A percentile compares a stretch with the other conserved stretches of the same genome.
phyloP scores from a whole-genome alignment of 345 rosid genomes.

The Theobroma cacao region DNA sequence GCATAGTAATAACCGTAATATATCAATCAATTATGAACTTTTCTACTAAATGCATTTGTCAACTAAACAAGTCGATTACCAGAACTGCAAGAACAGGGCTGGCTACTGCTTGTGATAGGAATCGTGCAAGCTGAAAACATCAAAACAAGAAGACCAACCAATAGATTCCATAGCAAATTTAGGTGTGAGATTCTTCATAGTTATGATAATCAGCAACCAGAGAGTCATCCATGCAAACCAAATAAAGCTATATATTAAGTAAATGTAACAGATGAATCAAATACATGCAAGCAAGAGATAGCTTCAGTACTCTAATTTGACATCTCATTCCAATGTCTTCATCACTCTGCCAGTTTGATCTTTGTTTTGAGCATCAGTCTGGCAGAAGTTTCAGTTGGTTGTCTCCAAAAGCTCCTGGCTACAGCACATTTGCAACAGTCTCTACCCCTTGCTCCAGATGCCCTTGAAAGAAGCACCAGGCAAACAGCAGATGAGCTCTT shows the following conservation, averaged over 20 bases:
- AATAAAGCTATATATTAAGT: neutral
- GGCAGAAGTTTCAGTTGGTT: neutral
- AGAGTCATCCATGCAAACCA: neutral
- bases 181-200: neutral
- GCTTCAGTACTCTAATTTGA: neutral
- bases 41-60: neutral
- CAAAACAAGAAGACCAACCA: neutral
- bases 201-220: neutral
- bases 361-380: neutral
- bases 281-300: neutral
- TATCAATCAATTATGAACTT: neutral
- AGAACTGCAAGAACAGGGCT: neutral
- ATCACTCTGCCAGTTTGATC: neutral
- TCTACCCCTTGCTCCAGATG: neutral
- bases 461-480: neutral
- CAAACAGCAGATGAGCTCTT: neutral
- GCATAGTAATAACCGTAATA: neutral
- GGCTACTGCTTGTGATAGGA: neutral
- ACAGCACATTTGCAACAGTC: neutral
- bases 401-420: neutral
- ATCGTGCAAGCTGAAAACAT: neutral
- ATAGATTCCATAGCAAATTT: neutral
- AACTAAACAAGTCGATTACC: neutral
- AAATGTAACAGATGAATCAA: neutral
- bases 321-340: neutral